These are phyloP conservation scores for Dothideomycetes sp. DNA, from an alignment of 2,329 filamentous ascomycete species.

Conservation along the genomic window DNA sequence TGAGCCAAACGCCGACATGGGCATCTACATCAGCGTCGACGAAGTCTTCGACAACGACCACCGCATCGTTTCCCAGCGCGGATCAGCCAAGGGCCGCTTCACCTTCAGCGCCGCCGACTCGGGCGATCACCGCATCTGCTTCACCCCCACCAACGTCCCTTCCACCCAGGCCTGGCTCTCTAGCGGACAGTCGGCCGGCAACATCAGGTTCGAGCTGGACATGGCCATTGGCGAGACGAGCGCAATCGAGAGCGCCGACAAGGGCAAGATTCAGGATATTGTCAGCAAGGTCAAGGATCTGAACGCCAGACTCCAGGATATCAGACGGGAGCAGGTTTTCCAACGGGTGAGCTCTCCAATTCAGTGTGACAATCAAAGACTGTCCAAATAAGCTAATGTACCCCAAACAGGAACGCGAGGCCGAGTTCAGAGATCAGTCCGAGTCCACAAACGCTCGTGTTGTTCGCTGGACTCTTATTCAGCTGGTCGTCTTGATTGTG, in stretches of 20 bases:
- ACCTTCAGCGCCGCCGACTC: constrained; percentile 90
- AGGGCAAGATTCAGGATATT: constrained; percentile 84
- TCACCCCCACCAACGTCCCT: constrained; percentile 68
- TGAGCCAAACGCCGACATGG: constrained; percentile 57
- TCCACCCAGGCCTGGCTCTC: constrained; percentile 63
- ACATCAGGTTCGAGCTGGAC: constrained; percentile 76
- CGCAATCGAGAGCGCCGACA: constrained; percentile 87
- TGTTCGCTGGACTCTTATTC: constrained; percentile 86
- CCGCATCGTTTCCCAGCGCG: constrained; percentile 82
- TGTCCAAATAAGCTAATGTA: neutral
- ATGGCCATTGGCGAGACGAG: constrained; percentile 90
- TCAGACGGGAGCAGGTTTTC: constrained; percentile 90
- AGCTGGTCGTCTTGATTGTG: constrained; percentile 69
- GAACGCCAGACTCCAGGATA: constrained; percentile 76
- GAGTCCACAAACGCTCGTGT: constrained; percentile 87
- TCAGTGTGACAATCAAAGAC: too few species aligned
- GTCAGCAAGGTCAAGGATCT: constrained; percentile 80
- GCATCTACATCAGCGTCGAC: constrained; percentile 87
- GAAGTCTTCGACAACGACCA: constrained; percentile 97
- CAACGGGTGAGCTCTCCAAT: constrained; percentile 66
- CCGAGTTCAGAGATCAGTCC: constrained; percentile 95
- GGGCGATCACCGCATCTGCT: constrained; percentile 95
- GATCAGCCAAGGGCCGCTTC: constrained; percentile 67
- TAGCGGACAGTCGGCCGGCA: constrained; percentile 53
- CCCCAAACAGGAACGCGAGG: constrained; percentile 70